Evolutionary conservation across 306 rosid species (phyloP).

Genomic region (Rubus parviflorus): DNA sequence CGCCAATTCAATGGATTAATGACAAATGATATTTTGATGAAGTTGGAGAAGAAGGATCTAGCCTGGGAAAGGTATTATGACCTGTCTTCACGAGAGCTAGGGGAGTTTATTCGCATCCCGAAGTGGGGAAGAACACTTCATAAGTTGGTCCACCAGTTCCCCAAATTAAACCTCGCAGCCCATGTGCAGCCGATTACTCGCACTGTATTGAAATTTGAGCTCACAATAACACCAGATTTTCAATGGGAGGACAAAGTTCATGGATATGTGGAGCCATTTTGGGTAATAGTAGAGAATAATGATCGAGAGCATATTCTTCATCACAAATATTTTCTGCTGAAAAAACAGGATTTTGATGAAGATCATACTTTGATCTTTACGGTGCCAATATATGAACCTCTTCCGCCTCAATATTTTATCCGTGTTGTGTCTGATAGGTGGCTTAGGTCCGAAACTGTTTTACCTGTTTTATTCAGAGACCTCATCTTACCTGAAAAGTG

Average conservation of each 20-base stretch:
- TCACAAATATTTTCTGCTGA: constrained; percentile 78
- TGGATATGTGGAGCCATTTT: constrained; percentile 93
- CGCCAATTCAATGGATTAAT: constrained; percentile 78
- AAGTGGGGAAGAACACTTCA: constrained; percentile 86
- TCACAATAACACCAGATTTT: constrained; percentile 83
- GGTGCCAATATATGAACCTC: constrained; percentile 83
- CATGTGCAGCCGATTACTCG: constrained; percentile 95
- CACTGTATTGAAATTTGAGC: constrained; percentile 86
- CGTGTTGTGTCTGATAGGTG: constrained; percentile 88
- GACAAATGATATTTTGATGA: constrained; percentile 60
- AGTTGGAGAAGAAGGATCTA: constrained; percentile 91
- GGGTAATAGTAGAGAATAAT: constrained; percentile 94
- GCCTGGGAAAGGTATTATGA: constrained; percentile 96
- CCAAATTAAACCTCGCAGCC: constrained; percentile 84
- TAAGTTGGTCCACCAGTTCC: constrained; percentile 83
- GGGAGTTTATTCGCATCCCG: constrained; percentile 74
- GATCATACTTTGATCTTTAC: constrained; percentile 86
- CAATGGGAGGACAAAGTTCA: constrained; percentile 93
- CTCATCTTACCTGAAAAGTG: constrained; percentile 84
- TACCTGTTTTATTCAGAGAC: constrained; percentile 91
- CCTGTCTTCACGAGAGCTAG: constrained; percentile 85
- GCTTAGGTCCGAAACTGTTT: constrained; percentile 83
- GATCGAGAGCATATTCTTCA: constrained; percentile 86
- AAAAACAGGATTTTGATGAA: constrained; percentile 82
- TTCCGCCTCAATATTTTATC: constrained; percentile 87